phyloP scores from a whole-genome alignment of 2,329 filamentous ascomycete species.

The Fusarium graminum region DNA sequence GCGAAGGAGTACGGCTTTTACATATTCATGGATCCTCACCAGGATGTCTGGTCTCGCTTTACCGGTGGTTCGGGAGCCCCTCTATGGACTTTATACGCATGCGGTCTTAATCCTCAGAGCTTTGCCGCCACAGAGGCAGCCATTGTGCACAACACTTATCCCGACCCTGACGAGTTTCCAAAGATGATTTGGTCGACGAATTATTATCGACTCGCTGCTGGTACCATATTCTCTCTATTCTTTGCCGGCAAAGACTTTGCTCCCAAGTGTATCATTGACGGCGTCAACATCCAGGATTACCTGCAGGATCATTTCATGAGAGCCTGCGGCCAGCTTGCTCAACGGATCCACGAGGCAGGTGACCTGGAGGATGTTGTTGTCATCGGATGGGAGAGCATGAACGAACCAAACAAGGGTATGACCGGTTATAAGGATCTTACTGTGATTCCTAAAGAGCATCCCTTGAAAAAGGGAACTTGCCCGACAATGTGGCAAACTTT shows the following conservation, averaged over 20 bases:
- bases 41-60: conserved; percentile 98
- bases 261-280: conserved; percentile 94
- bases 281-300: conserved; percentile 96
- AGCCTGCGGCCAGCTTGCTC: conserved; percentile 84
- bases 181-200: conserved; percentile 99
- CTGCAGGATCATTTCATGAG: conserved; percentile 87
- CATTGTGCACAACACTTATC: conserved; percentile 93
- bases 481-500: conserved; percentile 96
- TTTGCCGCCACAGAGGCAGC: conserved; percentile 92
- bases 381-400: conserved; percentile 96
- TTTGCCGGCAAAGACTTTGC: conserved; percentile 93
- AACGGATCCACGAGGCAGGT: conserved; percentile 88
- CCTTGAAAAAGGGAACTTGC: conserved; percentile 90
- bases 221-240: conserved; percentile 94
- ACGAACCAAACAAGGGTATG: conserved; percentile 92
- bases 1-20: conserved; percentile 95
- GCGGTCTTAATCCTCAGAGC: conserved; percentile 86
- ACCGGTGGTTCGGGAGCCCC: conserved; percentile 95
- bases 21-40: conserved; percentile 98
- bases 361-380: conserved; percentile 88
- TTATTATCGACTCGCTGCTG: conserved; percentile 86
- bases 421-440: conserved; percentile 86
- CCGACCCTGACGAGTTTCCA: conserved; percentile 85
- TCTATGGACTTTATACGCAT: conserved; percentile 97
- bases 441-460: conserved; percentile 85